Evolutionary conservation across 164 flowering plant genomes (phyloP), one percentile per base, ranked within the genome.

Genomic region (Stephania cephalantha): DNA sequence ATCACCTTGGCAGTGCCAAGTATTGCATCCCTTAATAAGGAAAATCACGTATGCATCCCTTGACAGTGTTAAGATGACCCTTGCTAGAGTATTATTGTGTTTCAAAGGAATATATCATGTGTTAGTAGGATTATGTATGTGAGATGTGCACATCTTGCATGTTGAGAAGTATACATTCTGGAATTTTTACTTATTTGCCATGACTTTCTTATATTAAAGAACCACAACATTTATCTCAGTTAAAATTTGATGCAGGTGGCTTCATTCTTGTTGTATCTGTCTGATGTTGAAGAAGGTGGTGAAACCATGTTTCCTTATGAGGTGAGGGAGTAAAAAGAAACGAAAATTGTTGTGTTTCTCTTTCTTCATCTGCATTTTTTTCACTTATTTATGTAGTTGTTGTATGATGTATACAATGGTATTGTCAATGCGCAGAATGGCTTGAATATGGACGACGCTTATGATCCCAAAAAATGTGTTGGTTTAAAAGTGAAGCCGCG

Each of bases 401-500:
- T 18, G 42, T 22, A 29, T 10, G 68, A 15, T 11, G 46, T 17
- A 72, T 0, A 17, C 22, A 17, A 35, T 18, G 6, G 29, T 30
- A 55, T 11, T 71, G 30, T 78, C 71, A 65, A 73, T 75, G 44
- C 81, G 83, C 87, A 90, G 99, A 87, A 90, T 83, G 90, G 89
- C 50, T 55, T 61, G 73, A 85, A 84, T 76, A 78, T 88, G 87
- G 88, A 91, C 77, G 74, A 35, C 25, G 78, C 45, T 69, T 92
- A 90, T 80, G 92, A 91, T 79, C 92, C 75, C 73, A 68, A 77
- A 66, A 68, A 85, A 52, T 96, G 99, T 72, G 74, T 85, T 76
- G 99, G 99, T 68, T 81, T 96, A 79, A 94, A 86, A 87, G 94
- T 96, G 76, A 94, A 89, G 86, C 99, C 99, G 29, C 94, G 84